A percentile compares a stretch with the other conserved stretches of the same genome.
These are phyloP conservation scores for Neofusicoccum umdonicola DNA, from an alignment of 2,329 filamentous ascomycete species.

Conservation along the genomic window DNA sequence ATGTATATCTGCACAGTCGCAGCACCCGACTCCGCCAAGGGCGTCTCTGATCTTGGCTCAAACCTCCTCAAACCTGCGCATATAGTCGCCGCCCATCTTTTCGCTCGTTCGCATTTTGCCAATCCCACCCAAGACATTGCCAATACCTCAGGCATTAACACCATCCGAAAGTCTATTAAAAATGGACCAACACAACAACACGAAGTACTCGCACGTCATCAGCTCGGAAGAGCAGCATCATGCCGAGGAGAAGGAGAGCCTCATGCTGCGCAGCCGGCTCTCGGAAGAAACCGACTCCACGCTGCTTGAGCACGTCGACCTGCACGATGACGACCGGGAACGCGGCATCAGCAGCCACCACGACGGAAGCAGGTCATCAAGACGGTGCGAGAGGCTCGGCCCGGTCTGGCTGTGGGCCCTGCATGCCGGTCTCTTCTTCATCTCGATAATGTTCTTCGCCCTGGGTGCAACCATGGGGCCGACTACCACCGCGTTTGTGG, in stretches of 20 bases:
- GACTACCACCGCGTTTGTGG: not conserved
- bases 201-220: not conserved
- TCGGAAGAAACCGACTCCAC: conserved; percentile 12
- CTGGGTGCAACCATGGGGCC: conserved; percentile 3
- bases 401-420: conserved; percentile 15
- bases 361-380: not conserved
- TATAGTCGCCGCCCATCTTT: not conserved
- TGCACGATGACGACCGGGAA: not conserved
- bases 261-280: not conserved
- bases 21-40: not conserved
- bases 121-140: not conserved
- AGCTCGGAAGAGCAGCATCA: conserved; percentile 2
- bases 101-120: not conserved
- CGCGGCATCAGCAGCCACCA: not conserved
- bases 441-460: conserved; percentile 10
- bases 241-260: conserved; percentile 2
- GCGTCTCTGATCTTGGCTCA: not conserved
- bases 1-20: conserved; percentile 6
- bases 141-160: conserved; percentile 4
- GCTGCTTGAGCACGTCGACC: not conserved
- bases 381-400: not conserved
- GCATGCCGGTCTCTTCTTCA: conserved; percentile 3
- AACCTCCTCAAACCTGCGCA: not conserved
- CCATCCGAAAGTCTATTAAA: not conserved
- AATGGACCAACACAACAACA: not conserved